Evolutionary conservation across 345 rosid genomes (phyloP).

Genomic region (Melaleuca alternifolia): DNA sequence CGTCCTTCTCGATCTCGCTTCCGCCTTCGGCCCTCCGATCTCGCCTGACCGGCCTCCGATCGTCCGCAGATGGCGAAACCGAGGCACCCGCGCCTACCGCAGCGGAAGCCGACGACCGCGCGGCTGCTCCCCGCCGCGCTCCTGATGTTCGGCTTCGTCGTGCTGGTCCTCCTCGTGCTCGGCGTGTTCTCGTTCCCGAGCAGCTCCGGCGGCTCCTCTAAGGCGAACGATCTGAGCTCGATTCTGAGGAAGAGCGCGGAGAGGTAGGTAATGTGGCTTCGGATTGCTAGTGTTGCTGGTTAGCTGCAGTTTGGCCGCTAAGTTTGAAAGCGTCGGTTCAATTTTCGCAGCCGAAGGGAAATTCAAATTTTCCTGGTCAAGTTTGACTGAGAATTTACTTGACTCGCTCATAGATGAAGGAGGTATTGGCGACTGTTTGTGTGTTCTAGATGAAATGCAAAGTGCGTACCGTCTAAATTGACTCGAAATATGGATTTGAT

Average conservation of each 20-base stretch:
- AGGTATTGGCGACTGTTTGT: neutral
- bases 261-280: slow-evolving; percentile 12
- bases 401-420: neutral
- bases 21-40: neutral
- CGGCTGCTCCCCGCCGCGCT: slow-evolving; percentile 41
- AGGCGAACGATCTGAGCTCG: slow-evolving; percentile 72
- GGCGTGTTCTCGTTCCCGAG: slow-evolving; percentile 69
- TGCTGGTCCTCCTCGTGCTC: slow-evolving; percentile 56
- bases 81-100: slow-evolving; percentile 44
- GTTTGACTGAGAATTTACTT: neutral
- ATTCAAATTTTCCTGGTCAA: neutral
- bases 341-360: neutral
- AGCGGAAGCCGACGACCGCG: slow-evolving; percentile 51
- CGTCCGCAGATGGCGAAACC: slow-evolving; percentile 37
- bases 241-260: slow-evolving; percentile 18
- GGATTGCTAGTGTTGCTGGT: neutral
- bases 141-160: slow-evolving; percentile 49
- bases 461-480: neutral
- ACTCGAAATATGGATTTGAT: neutral
- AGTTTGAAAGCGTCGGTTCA: neutral
- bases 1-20: neutral
- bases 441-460: neutral
- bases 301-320: neutral
- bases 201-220: slow-evolving; percentile 27
- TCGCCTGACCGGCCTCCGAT: neutral